Base-by-base conservation (phyloP, 2,329 filamentous ascomycete genomes). In the Moelleriella libera region DNA sequence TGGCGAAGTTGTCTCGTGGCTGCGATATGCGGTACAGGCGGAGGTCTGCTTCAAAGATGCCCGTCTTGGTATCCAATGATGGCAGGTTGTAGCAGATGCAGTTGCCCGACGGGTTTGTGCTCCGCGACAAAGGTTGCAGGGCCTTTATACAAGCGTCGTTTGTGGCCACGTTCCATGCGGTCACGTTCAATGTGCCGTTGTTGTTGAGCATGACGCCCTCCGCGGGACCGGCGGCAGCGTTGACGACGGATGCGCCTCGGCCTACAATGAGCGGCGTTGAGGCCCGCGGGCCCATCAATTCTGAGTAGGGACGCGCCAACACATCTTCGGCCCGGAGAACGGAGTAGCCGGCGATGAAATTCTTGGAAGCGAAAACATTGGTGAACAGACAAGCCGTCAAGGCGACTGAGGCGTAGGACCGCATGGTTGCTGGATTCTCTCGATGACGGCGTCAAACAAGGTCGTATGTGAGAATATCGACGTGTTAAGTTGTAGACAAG, bases 61-160 rank as follows among this genome's bases (percentile, higher is more conserved):
- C 85, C 0, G 76, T 80, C 5, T 63, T 63, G 55, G 76, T 78
- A 65, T 90, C 75, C 49, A 88, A 72, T 40, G 76, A 78, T 0
- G 82, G 80, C 29, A 94, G 64, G 60, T 92, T 94, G 68, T 90
- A 92, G 73, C 87, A 94, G 44, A 86, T 77, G 49, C 82, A 83
- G 44, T 87, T 76, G 45, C 87, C 87, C 8, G 84, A 83, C 5
- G 84, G 83, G 54, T 89, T 90, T 29, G 76, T 74, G 41, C 80
- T 76, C 50, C 72, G 67, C 11, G 69, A 67, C 45, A 88, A 69
- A 30, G 64, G 60, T 2, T 63, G 60, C 14, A 92, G 68, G 7
- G 75, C 71, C 28, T 65, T 56, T 43, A 65, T 66, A 62, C 86
- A 92, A 28, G 81, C 81, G 9, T 65, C 57, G 32, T 70, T 67